phyloP scores from a whole-genome alignment of 2,329 filamentous ascomycete genomes.

The Fusarium sp. region DNA sequence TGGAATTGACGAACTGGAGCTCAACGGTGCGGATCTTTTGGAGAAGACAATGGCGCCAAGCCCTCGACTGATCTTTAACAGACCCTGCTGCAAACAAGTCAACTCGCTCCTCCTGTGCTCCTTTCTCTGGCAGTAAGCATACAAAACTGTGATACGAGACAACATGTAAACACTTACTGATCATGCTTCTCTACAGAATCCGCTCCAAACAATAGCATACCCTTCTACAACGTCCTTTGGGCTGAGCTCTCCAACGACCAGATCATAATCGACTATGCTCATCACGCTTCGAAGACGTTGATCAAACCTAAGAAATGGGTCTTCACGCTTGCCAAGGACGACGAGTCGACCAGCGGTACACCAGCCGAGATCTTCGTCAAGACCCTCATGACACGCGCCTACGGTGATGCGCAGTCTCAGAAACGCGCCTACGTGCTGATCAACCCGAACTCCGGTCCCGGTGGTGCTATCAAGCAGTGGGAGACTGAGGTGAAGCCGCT shows the following conservation, averaged over 20 bases:
- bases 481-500: constrained; percentile 80
- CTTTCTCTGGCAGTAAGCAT: constrained; percentile 32
- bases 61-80: constrained; percentile 31
- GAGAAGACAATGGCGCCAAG: not conserved
- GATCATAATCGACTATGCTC: constrained; percentile 79
- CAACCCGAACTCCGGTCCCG: constrained; percentile 91
- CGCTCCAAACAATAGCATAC: constrained; percentile 60
- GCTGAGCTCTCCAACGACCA: constrained; percentile 70
- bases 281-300: constrained; percentile 65
- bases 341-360: constrained; percentile 42
- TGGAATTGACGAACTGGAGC: constrained; percentile 45
- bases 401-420: constrained; percentile 71
- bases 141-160: not conserved
- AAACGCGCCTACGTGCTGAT: constrained; percentile 89
- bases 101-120: constrained; percentile 38
- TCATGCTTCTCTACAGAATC: constrained; percentile 31
- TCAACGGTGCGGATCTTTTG: constrained; percentile 48
- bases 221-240: constrained; percentile 88
- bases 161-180: constrained; percentile 4
- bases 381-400: constrained; percentile 74
- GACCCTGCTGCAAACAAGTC: constrained; percentile 37
- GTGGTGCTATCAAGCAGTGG: constrained; percentile 78
- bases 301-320: constrained; percentile 70
- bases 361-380: constrained; percentile 70
- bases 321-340: constrained; percentile 54